Evolutionary conservation across 768 basidiomycete genomes (phyloP), one percentile per base, ranked within the genome.

Genomic region (Auricularia sp.): DNA sequence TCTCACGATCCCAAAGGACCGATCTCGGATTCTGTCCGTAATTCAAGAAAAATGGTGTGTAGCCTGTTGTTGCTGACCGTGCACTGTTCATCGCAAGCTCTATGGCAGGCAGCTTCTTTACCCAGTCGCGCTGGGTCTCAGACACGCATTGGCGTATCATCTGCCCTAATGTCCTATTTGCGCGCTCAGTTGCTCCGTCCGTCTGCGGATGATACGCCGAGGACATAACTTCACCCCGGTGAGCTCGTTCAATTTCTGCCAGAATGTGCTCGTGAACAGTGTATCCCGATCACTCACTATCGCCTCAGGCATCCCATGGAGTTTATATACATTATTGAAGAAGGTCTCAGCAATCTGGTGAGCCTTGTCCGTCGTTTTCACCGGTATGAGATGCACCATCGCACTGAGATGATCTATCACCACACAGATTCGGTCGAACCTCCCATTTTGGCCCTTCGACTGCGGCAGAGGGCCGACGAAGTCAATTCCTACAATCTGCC

Each of bases 251-350:
- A 51, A 8, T 16, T 51, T 21, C 2, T 21, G 47, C 47, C 47
- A 51, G 16, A 51, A 51, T 16, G 16, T 2, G 47, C 47, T 51
- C 11, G 47, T 51, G 3, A 51, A 51, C 3, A 75, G 70, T 0
- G 70, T 69, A 63, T 81, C 79, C 1, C 79, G 67, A 63, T 82
- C 79, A 16, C 75, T 77, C 0, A 82, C 70, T 0, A 83, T 79
- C 0, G 64, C 34, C 3, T 67, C 64, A 1, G 78, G 80, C 1
- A 81, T 62, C 0, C 80, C 79, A 64, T 81, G 78, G 0, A 69
- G 67, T 10, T 75, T 76, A 35, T 78, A 79, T 0, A 80, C 68
- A 2, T 73, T 45, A 0, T 69, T 69, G 42, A 79, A 77, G 36
- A 79, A 51, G 2, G 21, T 21, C 21, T 51, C 47, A 21, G 47